Evolutionary conservation across 2,329 filamentous ascomycete genomes (phyloP), one percentile per base, ranked within the genome.

Genomic region (Calonectria multiphialidica): DNA sequence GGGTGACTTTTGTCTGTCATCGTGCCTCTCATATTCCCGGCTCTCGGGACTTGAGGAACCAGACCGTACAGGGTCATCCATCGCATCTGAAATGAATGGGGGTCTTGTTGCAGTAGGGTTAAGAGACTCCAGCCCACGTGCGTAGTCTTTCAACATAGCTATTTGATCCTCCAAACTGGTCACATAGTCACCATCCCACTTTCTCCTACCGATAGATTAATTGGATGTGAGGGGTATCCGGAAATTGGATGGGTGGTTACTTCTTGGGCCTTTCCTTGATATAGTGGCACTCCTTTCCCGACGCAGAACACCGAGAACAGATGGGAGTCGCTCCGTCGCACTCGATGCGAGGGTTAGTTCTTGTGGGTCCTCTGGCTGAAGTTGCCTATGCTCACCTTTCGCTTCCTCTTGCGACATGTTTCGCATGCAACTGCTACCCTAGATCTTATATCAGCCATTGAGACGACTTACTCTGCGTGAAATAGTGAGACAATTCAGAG

Each of bases 401-500:
- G 64, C 16, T 66, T 66, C 13, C 64, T 13, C 30, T 66, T 66
- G 7, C 64, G 64, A 12, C 64, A 66, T 21, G 42, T 42, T 49
- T 66, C 64, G 35, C 64, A 66, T 4, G 64, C 64, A 44, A 66
- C 12, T 18, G n/a, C 64, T 3, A 66, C n/a, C 9, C 64, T 49
- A 5, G 50, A 42, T 8, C 15, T 18, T 18, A 8, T 6, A n/a
- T 10, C 40, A 18, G 15, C 6, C 40, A 42, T 42, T n/a, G n/a
- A n/a, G n/a, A n/a, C n/a, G n/a, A n/a, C n/a, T n/a, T n/a, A n/a
- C n/a, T n/a, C n/a, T n/a, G n/a, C n/a, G n/a, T n/a, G n/a, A n/a
- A n/a, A n/a, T n/a, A n/a, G n/a, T n/a, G n/a, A n/a, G n/a, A n/a
- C n/a, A n/a, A n/a, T n/a, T n/a, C n/a, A n/a, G n/a, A n/a, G n/a